Evolutionary conservation across 768 basidiomycete species (phyloP), one percentile per base, ranked within the genome.

Genomic region (Saitozyma podzolica): DNA sequence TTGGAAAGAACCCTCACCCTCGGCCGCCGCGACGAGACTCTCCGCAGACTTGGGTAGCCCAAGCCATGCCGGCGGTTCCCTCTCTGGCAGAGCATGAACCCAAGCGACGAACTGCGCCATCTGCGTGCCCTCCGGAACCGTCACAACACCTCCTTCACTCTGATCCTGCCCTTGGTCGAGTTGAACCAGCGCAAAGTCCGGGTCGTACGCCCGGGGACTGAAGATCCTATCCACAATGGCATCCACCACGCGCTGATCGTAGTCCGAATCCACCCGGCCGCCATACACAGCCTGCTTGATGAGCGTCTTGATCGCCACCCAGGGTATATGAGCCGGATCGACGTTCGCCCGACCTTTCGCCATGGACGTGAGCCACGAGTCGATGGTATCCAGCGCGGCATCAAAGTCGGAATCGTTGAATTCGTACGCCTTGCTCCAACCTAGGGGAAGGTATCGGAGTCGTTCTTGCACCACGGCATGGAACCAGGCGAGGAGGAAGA

Each of bases 371-470:
- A 98, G 83, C 92, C 95, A 98, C 0, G 87, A 84, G 75, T 97
- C 94, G 76, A 98, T 96, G 16, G 91, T 94, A 48, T 84, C 85
- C 74, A 92, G 89, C 0, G 94, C 94, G 10, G 95, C 89, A 14
- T 89, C 86, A 85, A 96, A 90, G 76, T 99, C 96, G 6, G 95
- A 96, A 77, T 98, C 94, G 80, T 99, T 99, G 86, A 98, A 98
- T 78, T 98, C 96, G 81, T 98, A 98, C 0, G 84, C 84, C 81
- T 96, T 92, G 78, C 89, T 94, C 93, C 95, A 99, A 0, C 96
- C 95, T 14, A 99, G 82, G 7, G 96, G 96, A 9, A 88, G 90
- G 78, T 97, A 99, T 48, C 95, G 90, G 11, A 98, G 83, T 64
- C 96, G 91, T 80, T 98, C 96, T 81, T 96, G 94, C 0, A 98